phyloP scores from a whole-genome alignment of 768 basidiomycete genomes.

The Kwoniella shandongensis region DNA sequence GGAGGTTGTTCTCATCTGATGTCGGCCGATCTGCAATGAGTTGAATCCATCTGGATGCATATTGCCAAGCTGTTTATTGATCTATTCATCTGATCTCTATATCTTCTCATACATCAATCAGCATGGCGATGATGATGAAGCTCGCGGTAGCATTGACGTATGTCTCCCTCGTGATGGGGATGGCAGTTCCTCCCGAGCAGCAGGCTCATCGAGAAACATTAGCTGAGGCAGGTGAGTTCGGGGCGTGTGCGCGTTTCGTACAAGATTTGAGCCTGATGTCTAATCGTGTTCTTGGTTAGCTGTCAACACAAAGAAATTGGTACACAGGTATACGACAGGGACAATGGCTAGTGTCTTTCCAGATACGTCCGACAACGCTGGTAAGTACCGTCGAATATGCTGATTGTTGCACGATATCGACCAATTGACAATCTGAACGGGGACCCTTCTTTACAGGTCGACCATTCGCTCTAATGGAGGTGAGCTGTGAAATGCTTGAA shows the following conservation, averaged over 20 bases:
- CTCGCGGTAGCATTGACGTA: too few relatives aligned
- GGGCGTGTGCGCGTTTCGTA: too few relatives aligned
- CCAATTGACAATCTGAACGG: too few relatives aligned
- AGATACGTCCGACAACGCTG: conserved; percentile 23
- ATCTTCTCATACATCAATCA: too few relatives aligned
- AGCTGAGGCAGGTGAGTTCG: conserved; percentile 16
- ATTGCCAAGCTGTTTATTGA: neutral
- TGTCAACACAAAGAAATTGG: conserved; percentile 28
- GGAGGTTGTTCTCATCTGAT: conserved; percentile 7
- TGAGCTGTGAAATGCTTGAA: conserved; percentile 4
- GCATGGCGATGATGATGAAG: too few relatives aligned
- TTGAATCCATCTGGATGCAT: neutral
- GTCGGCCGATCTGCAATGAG: neutral
- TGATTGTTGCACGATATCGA: neutral
- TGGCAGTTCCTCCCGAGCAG: neutral
- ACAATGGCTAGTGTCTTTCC: conserved; percentile 49
- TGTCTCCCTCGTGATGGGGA: too few relatives aligned
- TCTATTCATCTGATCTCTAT: neutral
- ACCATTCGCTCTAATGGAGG: conserved; percentile 51
- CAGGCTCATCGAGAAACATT: conserved; percentile 11
- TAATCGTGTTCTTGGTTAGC: too few relatives aligned
- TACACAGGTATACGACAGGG: conserved; percentile 34
- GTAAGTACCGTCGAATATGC: conserved; percentile 11
- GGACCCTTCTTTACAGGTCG: conserved; percentile 30
- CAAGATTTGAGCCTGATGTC: too few relatives aligned